These are phyloP conservation scores for Forsythia viridissima DNA, from an alignment of 257 asterid genomes.

Conservation along the genomic window DNA sequence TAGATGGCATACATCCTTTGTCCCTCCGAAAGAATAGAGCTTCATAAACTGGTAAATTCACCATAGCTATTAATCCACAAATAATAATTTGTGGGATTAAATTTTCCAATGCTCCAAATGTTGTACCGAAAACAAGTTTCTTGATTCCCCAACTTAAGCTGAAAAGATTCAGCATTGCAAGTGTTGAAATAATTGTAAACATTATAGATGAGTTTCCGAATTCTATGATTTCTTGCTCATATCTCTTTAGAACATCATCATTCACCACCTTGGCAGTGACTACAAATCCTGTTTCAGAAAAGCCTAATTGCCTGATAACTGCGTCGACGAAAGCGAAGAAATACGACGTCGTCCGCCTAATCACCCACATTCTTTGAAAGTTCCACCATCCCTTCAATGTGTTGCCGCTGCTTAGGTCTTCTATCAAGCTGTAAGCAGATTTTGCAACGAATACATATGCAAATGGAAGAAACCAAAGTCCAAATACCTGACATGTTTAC, in stretches of 20 bases:
- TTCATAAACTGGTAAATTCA: slow-evolving; percentile 38
- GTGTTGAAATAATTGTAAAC: slow-evolving; percentile 47
- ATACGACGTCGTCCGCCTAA: slow-evolving; percentile 52
- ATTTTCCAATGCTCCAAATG: background rate
- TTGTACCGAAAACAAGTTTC: slow-evolving; percentile 14
- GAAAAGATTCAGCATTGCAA: slow-evolving; percentile 59
- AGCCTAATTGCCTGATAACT: slow-evolving; percentile 39
- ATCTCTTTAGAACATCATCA: slow-evolving; percentile 46
- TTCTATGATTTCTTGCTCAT: slow-evolving; percentile 50
- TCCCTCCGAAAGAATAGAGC: slow-evolving; percentile 40
- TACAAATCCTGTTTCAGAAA: slow-evolving; percentile 45
- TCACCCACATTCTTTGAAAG: slow-evolving; percentile 53
- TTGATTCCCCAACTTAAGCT: slow-evolving; percentile 43
- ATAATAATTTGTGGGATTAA: slow-evolving; percentile 24
- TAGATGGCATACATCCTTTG: slow-evolving; percentile 31
- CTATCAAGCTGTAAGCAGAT: slow-evolving; percentile 34
- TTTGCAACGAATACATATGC: slow-evolving; percentile 41
- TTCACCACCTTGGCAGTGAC: slow-evolving; percentile 61
- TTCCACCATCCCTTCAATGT: slow-evolving; percentile 71
- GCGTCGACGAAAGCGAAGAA: slow-evolving; percentile 55
- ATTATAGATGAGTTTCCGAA: slow-evolving; percentile 58
- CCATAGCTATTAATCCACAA: slow-evolving; percentile 22
- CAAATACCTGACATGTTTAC: slow-evolving; percentile 30
- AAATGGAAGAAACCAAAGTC: background rate
- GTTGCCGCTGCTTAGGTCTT: slow-evolving; percentile 40